Percentiles rank a stretch among this genome's conserved stretches.
Conservation (phyloP, 371 early-diverging fungal species). For the Chytridium lagenaria region DNA sequence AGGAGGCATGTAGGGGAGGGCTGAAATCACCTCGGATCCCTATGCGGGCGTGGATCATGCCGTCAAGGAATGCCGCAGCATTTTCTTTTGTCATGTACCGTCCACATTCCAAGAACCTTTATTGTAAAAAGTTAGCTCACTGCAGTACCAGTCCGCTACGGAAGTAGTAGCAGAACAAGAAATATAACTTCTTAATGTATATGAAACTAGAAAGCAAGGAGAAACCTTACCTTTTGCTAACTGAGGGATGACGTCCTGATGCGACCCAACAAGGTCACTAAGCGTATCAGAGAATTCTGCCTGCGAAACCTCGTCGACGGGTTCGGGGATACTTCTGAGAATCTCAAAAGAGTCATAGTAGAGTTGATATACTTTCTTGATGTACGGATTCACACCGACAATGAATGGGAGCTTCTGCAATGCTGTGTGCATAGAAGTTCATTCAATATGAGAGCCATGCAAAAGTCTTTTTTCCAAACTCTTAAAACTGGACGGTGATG, state of each 20-base stretch:
- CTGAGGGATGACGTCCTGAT: constrained; percentile 84
- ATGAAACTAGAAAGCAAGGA: neutral
- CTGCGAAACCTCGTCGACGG: constrained; percentile 55
- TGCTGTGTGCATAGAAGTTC: constrained; percentile 44
- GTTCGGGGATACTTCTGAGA: constrained; percentile 61
- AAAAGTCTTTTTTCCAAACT: too few species aligned
- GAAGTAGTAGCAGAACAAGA: too few species aligned
- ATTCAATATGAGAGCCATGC: neutral
- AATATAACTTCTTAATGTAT: too few species aligned
- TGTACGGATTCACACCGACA: constrained; percentile 89
- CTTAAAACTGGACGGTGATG: too few species aligned
- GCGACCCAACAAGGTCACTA: constrained; percentile 73
- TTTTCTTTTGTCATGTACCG: constrained; percentile 83
- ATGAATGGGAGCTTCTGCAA: constrained; percentile 88
- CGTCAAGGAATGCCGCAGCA: constrained; percentile 80
- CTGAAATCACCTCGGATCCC: constrained; percentile 74
- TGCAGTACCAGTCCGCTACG: too few species aligned
- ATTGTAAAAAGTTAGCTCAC: neutral
- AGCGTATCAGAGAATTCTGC: constrained; percentile 68
- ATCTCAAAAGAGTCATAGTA: constrained; percentile 83
- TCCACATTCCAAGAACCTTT: constrained; percentile 85
- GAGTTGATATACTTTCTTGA: constrained; percentile 76
- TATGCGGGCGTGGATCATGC: constrained; percentile 91
- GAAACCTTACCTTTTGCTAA: constrained; percentile 70
- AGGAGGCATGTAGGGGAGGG: neutral